Evolutionary conservation across 108 stramenopile genomes (phyloP).

Genomic region (Asterionellopsis glacialis): DNA sequence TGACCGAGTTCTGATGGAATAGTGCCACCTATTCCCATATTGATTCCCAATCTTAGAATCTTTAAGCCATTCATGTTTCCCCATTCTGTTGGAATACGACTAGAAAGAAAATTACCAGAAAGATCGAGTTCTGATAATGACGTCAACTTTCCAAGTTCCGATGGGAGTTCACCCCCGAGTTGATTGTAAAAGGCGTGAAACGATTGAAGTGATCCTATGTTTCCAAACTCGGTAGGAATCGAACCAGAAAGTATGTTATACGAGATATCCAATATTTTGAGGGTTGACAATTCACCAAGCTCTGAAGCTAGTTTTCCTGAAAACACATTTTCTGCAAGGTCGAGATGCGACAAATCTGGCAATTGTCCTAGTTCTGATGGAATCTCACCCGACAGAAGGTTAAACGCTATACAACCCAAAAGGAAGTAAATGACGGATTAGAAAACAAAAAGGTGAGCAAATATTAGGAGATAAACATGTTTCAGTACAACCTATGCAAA

Average conservation of each 20-base stretch:
- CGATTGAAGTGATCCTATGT: constrained; percentile 13
- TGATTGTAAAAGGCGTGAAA: no score
- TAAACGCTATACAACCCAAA: no score
- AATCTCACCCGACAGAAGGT: no score
- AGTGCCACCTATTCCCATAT: neutral
- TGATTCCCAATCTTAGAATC: neutral
- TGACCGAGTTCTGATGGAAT: constrained; percentile 45
- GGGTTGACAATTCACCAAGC: constrained; percentile 23
- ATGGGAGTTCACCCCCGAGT: neutral
- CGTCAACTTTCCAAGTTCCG: neutral
- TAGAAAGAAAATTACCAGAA: neutral
- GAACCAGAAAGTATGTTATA: constrained; percentile 28
- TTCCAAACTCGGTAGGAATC: constrained; percentile 36
- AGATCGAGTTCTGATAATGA: neutral
- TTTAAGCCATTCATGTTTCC: neutral
- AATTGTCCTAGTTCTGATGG: neutral
- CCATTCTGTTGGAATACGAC: neutral
- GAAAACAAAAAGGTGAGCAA: no score
- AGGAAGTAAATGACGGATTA: no score
- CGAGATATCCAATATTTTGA: constrained; percentile 23
- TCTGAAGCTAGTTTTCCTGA: constrained; percentile 34
- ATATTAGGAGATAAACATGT: no score
- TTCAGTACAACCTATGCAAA: no score
- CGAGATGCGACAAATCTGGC: constrained; percentile 6
- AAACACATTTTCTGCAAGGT: constrained; percentile 26